A percentile compares a stretch with the other conserved stretches of the same genome.
Evolutionary conservation across 306 rosid genomes (phyloP).

Genomic region (Vigna angularis): DNA sequence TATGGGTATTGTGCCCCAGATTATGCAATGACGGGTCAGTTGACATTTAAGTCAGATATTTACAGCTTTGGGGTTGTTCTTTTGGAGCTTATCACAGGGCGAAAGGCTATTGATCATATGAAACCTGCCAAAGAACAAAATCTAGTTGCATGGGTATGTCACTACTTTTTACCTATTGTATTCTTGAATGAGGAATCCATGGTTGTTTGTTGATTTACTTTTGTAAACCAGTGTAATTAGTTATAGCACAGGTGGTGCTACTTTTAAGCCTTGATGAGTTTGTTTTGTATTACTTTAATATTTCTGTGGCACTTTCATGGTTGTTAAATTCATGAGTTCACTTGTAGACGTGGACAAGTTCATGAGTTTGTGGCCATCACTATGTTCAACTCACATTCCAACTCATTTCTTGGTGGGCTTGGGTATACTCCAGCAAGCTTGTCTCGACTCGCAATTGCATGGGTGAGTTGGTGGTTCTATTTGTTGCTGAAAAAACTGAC

Average conservation of each 20-base stretch:
- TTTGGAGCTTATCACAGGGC: slow-evolving; percentile 89
- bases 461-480: no score
- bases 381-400: no score
- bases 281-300: background rate
- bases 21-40: slow-evolving; percentile 84
- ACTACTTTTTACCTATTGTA: slow-evolving; percentile 23
- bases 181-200: background rate
- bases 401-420: no score
- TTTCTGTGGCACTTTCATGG: background rate
- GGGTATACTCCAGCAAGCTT: no score
- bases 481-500: no score
- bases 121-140: slow-evolving; percentile 62
- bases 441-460: no score
- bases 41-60: slow-evolving; percentile 86
- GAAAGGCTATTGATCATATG: slow-evolving; percentile 67
- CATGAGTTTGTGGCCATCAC: background rate
- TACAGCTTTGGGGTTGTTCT: slow-evolving; percentile 95
- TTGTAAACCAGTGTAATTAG: slow-evolving; percentile 6
- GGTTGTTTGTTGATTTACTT: slow-evolving; percentile 5
- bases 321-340: background rate
- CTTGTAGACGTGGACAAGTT: background rate
- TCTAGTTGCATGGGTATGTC: slow-evolving; percentile 84
- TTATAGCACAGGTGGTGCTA: slow-evolving; percentile 1
- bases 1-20: slow-evolving; percentile 91
- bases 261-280: slow-evolving; percentile 24